Base-by-base conservation (phyloP, 805 yeast genomes). In the Cyberlindnera subsufficiens region DNA sequence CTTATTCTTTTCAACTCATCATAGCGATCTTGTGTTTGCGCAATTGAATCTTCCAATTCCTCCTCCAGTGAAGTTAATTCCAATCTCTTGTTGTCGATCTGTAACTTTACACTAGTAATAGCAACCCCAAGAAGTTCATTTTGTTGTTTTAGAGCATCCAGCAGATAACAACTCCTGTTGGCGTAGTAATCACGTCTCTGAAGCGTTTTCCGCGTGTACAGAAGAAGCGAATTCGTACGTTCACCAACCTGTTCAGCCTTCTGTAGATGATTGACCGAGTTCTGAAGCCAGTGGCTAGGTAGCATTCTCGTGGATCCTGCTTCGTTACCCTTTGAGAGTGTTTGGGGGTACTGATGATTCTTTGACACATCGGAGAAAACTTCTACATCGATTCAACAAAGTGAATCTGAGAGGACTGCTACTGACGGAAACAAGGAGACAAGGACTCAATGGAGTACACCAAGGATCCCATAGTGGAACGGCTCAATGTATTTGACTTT, bases 171-270 rank as follows among this genome's bases (percentile, higher is more conserved):
- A 9, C 71, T 57, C 40, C 66, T 68, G 3, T 75, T 69, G 50
- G 72, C 58, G 33, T 62, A 55, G 13, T 66, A 63, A 32, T 75
- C 72, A 43, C 74, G 66, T 19, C 56, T 50, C 30, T 65, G 66
- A 8, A 76, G 60, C 13, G 65, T 56, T n/a, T 53, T 56, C 30
- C 62, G 57, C 2, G 72, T 64, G 10, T 60, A 58, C 1, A 62
- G 58, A 8, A 77, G 64, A 18, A 60, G 54, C 17, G 53, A 50
- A 51, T 72, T 73, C 16, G 83, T 80, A 30, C 66, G 68, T n/a
- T 68, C 66, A 40, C 86, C 78, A 4, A 74, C 53, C 8, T 65
- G 62, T 42, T 74, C 78, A 0, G 82, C 83, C 13, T 67, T 64
- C 1, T 68, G 58, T 30, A 79, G 65, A 18, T 73, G 69, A 42